Percentiles rank a stretch among this genome's conserved stretches.
Conservation (phyloP, 768 basidiomycete genomes). For the Austroboletus eburneus region DNA sequence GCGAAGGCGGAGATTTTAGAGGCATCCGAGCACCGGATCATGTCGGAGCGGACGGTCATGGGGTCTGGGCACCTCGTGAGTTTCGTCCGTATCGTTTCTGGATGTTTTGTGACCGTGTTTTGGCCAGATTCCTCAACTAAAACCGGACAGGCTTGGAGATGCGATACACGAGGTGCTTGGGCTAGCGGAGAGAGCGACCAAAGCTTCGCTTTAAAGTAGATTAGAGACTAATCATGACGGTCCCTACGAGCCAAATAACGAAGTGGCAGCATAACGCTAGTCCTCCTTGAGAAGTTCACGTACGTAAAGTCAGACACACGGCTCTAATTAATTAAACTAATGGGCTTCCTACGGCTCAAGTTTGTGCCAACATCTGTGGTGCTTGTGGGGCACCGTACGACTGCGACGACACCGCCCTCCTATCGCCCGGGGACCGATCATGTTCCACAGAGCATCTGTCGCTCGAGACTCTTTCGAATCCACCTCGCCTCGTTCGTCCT, state of each 20-base stretch:
- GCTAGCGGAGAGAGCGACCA: conserved; percentile 5
- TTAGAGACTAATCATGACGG: too few species aligned
- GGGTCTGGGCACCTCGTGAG: conserved; percentile 31
- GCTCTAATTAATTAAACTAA: background rate
- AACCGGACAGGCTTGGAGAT: conserved; percentile 27
- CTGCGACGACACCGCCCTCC: background rate
- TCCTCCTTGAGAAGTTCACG: background rate
- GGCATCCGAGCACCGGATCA: conserved; percentile 20
- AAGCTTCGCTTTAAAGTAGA: conserved; percentile 16
- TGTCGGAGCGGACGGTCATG: conserved; percentile 17
- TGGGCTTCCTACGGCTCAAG: background rate
- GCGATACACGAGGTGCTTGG: conserved; percentile 23
- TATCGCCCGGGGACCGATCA: conserved; percentile 4
- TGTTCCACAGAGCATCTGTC: conserved; percentile 13
- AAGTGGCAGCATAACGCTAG: too few species aligned
- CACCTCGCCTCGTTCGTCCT: background rate
- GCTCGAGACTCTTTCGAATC: background rate
- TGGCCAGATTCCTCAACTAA: conserved; percentile 25
- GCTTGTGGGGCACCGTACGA: background rate
- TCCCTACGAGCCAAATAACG: too few species aligned
- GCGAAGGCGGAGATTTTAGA: conserved; percentile 28
- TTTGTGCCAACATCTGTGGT: background rate
- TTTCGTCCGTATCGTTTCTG: background rate
- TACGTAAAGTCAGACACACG: background rate
- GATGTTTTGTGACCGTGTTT: background rate